These are phyloP conservation scores for Elaphomyces granulatus DNA, from an alignment of 495 filamentous ascomycete species.

Conservation along the genomic window DNA sequence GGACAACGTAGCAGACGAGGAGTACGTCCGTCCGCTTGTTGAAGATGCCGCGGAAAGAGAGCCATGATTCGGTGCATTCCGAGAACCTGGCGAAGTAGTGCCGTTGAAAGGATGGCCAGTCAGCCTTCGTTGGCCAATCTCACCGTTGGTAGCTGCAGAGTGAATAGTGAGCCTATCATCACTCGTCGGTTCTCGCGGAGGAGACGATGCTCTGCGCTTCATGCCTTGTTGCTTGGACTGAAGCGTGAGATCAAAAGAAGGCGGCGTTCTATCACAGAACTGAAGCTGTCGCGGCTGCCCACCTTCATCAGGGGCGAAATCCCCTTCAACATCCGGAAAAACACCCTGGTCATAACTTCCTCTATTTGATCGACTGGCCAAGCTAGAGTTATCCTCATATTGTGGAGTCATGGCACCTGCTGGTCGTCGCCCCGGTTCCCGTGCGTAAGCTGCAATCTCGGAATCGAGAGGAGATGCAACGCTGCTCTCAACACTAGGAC, in stretches of 20 bases:
- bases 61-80: slow-evolving; percentile 44
- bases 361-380: slow-evolving; percentile 36
- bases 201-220: slow-evolving; percentile 73
- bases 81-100: slow-evolving; percentile 41
- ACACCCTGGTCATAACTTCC: slow-evolving; percentile 49
- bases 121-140: slow-evolving; percentile 52
- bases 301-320: slow-evolving; percentile 55
- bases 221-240: slow-evolving; percentile 38
- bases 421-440: slow-evolving; percentile 24
- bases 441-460: slow-evolving; percentile 20
- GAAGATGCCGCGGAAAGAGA: slow-evolving; percentile 66
- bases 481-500: slow-evolving; percentile 36
- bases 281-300: slow-evolving; percentile 41
- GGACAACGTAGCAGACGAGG: slow-evolving; percentile 45
- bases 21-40: slow-evolving; percentile 42
- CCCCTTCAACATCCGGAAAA: slow-evolving; percentile 47
- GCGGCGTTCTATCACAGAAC: slow-evolving; percentile 42
- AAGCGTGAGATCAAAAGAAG: slow-evolving; percentile 18
- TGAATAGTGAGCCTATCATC: slow-evolving; percentile 49
- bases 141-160: slow-evolving; percentile 41
- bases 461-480: slow-evolving; percentile 32
- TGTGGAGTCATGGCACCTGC: slow-evolving; percentile 31
- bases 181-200: slow-evolving; percentile 57
- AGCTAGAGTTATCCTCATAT: slow-evolving; percentile 32
- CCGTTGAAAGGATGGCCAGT: slow-evolving; percentile 42